A percentile compares a stretch with the other conserved stretches of the same genome.
These are phyloP conservation scores for Leptographium wingfieldii DNA, from an alignment of 2,329 filamentous ascomycete species.

Conservation along the genomic window DNA sequence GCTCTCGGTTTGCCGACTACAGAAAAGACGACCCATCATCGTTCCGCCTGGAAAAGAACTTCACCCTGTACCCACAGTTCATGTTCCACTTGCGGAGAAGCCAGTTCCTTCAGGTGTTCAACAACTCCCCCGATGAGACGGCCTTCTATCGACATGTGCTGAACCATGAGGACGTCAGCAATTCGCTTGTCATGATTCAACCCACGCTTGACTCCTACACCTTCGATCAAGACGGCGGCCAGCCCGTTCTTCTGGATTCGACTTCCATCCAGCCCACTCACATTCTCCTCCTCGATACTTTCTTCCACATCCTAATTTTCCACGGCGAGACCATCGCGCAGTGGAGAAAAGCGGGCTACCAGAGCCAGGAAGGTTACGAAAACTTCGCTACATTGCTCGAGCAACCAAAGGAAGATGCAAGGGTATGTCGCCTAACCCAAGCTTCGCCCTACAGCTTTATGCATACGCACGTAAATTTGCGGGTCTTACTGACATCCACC, in stretches of 20 bases:
- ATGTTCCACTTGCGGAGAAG: conserved; percentile 98
- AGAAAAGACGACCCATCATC: conserved; percentile 96
- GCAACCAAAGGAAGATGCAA: conserved; percentile 90
- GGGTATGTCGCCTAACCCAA: conserved; percentile 23
- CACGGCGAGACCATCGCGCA: conserved; percentile 96
- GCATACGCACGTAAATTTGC: neutral
- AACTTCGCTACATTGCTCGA: conserved; percentile 84
- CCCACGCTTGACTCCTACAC: conserved; percentile 95
- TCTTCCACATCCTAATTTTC: conserved; percentile 99
- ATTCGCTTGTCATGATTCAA: conserved; percentile 97
- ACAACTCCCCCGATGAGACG: conserved; percentile 97
- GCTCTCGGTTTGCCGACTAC: conserved; percentile 94
- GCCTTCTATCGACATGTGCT: conserved; percentile 97
- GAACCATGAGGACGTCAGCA: conserved; percentile 93
- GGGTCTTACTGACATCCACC: conserved; percentile 1
- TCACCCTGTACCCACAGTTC: conserved; percentile 96
- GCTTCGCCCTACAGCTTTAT: neutral
- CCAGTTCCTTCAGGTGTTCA: conserved; percentile 98
- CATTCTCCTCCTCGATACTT: conserved; percentile 88
- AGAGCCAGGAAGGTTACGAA: conserved; percentile 95
- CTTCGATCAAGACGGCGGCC: conserved; percentile 84
- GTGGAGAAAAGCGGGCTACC: conserved; percentile 96
- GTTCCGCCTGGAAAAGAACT: conserved; percentile 96
- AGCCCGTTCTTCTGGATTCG: conserved; percentile 90
- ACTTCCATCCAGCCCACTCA: conserved; percentile 92